Conservation (phyloP, 2,329 filamentous ascomycete genomes). For the Fusarium gaditjirri region DNA sequence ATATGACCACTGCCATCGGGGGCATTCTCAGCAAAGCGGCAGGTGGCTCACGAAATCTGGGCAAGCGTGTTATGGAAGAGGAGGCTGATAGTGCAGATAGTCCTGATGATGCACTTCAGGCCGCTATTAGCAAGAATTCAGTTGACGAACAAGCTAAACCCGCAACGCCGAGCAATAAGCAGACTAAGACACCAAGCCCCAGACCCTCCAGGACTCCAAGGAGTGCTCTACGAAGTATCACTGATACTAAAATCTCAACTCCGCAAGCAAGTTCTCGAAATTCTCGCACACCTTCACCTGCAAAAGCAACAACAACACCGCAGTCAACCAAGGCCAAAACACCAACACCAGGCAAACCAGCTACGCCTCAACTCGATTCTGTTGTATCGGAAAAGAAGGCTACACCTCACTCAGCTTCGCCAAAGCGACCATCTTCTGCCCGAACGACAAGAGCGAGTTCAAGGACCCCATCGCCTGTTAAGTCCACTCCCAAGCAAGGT, state of each 20-base stretch:
- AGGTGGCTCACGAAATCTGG: slow-evolving; percentile 50
- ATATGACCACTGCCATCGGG: slow-evolving; percentile 73
- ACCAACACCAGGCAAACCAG: slow-evolving; percentile 41
- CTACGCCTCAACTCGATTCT: slow-evolving; percentile 37
- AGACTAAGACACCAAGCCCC: slow-evolving; percentile 60
- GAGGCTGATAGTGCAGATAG: slow-evolving; percentile 63
- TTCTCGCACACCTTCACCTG: slow-evolving; percentile 42
- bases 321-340: slow-evolving; percentile 39
- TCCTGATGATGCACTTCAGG: slow-evolving; percentile 52
- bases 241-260: slow-evolving; percentile 53
- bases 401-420: slow-evolving; percentile 35
- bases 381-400: slow-evolving; percentile 15
- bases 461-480: slow-evolving; percentile 41
- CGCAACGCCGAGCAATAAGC: slow-evolving; percentile 46
- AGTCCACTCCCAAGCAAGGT: slow-evolving; percentile 43
- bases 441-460: slow-evolving; percentile 27
- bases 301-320: slow-evolving; percentile 36
- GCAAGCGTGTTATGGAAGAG: slow-evolving; percentile 68
- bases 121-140: slow-evolving; percentile 39
- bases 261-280: slow-evolving; percentile 45
- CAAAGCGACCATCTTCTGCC: slow-evolving; percentile 24
- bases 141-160: slow-evolving; percentile 33
- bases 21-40: slow-evolving; percentile 63
- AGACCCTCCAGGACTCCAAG: slow-evolving; percentile 64
- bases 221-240: slow-evolving; percentile 61